Evolutionary conservation across 176 grass and related monocot genomes (phyloP).

Genomic region (Phoenix roebelenii): DNA sequence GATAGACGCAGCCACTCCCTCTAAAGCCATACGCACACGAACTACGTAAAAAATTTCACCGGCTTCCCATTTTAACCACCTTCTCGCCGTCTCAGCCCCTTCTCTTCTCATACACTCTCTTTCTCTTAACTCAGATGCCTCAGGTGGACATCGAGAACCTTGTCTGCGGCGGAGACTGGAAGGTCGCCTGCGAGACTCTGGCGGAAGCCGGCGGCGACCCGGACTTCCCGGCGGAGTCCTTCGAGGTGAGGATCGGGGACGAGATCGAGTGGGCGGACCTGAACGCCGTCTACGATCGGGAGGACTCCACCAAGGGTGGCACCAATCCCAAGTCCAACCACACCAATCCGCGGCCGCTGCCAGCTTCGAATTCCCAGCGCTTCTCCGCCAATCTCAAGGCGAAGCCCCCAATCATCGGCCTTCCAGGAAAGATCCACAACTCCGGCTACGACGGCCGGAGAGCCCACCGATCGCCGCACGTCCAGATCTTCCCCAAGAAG

Average conservation of each 20-base stretch:
- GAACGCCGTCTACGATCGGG: conserved; percentile 81
- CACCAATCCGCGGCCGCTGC: conserved; percentile 18
- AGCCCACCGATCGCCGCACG: conserved; percentile 36
- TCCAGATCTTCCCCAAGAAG: conserved; percentile 60
- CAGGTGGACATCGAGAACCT: conserved; percentile 33
- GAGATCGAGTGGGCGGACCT: conserved; percentile 59
- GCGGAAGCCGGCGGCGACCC: conserved; percentile 48
- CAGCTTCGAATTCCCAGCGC: too few species aligned
- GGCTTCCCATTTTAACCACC: background rate
- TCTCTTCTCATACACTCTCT: too few species aligned
- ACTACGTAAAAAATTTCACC: too few species aligned
- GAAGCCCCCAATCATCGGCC: conserved; percentile 50
- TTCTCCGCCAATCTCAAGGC: conserved; percentile 5
- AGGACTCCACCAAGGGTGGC: conserved; percentile 88
- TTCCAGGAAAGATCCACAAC: conserved; percentile 45
- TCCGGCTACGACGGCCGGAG: conserved; percentile 16
- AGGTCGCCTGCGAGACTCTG: conserved; percentile 15
- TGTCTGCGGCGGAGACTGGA: background rate
- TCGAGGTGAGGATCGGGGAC: conserved; percentile 58
- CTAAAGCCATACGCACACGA: too few species aligned
- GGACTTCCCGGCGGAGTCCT: conserved; percentile 81
- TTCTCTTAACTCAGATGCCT: conserved; percentile 23
- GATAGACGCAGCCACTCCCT: too few species aligned
- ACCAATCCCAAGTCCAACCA: conserved; percentile 77
- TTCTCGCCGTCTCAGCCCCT: background rate